These are phyloP conservation scores for Candida pseudoglaebosa DNA, from an alignment of 805 yeast species.

Conservation along the genomic window DNA sequence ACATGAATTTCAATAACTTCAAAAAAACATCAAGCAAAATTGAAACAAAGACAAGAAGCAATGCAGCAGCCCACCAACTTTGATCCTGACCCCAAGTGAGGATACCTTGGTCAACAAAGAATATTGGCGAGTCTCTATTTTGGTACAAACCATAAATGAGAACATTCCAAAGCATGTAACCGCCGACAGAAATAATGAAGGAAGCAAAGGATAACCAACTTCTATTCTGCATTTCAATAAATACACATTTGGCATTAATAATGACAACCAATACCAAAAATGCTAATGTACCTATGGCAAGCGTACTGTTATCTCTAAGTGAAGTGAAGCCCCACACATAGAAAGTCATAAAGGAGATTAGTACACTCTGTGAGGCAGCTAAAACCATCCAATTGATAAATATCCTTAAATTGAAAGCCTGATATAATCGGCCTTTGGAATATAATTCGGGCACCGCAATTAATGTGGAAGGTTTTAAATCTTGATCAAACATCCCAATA, in stretches of 20 bases:
- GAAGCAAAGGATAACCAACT: conserved; percentile 67
- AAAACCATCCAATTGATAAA: conserved; percentile 76
- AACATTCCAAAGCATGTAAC: conserved; percentile 84
- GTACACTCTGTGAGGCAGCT: conserved; percentile 69
- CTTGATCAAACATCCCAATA: conserved; percentile 94
- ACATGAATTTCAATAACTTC: conserved; percentile 51
- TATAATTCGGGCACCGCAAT: conserved; percentile 91
- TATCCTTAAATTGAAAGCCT: conserved; percentile 66
- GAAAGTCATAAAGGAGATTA: conserved; percentile 64
- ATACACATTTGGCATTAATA: conserved; percentile 73
- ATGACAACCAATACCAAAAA: conserved; percentile 70
- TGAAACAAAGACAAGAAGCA: conserved; percentile 56
- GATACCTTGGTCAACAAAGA: conserved; percentile 68
- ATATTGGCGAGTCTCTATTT: conserved; percentile 51
- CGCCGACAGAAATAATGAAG: conserved; percentile 67
- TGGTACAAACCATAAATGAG: conserved; percentile 67
- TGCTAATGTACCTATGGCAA: conserved; percentile 74
- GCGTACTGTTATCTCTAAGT: conserved; percentile 66
- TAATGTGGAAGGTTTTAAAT: conserved; percentile 80
- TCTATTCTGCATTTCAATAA: conserved; percentile 75
- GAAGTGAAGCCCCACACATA: conserved; percentile 70
- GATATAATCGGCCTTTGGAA: conserved; percentile 65
- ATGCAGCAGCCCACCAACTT: conserved; percentile 82
- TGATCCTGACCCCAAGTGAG: conserved; percentile 72
- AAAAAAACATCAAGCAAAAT: conserved; percentile 62